Conservation (phyloP, 129 eudicot species). For the Tanacetum coccineum region DNA sequence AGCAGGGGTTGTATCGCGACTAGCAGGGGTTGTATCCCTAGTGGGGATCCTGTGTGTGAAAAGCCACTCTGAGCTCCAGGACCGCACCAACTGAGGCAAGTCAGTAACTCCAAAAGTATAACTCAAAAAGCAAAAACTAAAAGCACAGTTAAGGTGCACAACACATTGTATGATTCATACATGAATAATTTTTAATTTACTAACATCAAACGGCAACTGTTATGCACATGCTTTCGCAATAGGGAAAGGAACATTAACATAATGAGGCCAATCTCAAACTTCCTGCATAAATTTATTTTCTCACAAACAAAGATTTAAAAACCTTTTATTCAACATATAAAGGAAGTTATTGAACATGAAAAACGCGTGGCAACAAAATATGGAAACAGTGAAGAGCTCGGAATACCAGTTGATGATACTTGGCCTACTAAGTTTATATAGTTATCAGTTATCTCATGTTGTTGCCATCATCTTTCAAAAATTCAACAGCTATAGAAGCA, state of each 20-base stretch:
- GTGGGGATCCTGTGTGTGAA: too few relatives aligned
- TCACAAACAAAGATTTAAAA: background rate
- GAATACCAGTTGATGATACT: slow-evolving; percentile 57
- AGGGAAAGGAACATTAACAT: slow-evolving; percentile 80
- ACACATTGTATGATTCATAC: too few relatives aligned
- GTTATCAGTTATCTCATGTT: slow-evolving; percentile 80
- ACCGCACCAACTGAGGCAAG: too few relatives aligned
- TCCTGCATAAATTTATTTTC: slow-evolving; percentile 86
- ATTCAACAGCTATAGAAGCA: slow-evolving; percentile 75
- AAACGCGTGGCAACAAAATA: background rate
- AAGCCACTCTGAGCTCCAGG: too few relatives aligned
- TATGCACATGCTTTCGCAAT: slow-evolving; percentile 92
- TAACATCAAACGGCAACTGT: too few relatives aligned
- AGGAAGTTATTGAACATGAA: background rate
- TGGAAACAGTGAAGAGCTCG: slow-evolving; percentile 13
- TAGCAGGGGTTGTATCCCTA: too few relatives aligned
- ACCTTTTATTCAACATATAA: background rate
- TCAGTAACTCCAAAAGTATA: too few relatives aligned
- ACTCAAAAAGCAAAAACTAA: background rate
- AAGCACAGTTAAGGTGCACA: background rate
- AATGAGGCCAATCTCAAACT: slow-evolving; percentile 73
- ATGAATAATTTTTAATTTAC: too few relatives aligned
- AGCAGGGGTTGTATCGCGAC: too few relatives aligned
- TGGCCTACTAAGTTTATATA: slow-evolving; percentile 93
- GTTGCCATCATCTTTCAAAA: slow-evolving; percentile 74